Conservation (phyloP, 108 stramenopile genomes). For the Stephanodiscus minutulus region DNA sequence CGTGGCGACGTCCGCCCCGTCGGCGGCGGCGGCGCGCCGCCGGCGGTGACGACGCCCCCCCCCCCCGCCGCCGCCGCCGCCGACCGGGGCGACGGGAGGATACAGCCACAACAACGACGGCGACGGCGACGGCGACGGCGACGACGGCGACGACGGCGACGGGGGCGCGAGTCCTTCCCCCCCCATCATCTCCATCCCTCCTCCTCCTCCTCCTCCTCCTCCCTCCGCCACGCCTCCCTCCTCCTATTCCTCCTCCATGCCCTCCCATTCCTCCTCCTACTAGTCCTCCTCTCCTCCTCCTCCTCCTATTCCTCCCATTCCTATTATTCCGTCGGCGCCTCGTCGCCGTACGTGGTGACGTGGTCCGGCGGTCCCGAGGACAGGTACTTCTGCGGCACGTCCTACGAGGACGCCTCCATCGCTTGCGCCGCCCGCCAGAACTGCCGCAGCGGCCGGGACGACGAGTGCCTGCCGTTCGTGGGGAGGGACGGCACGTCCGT, state of each 20-base stretch:
- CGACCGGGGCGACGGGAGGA: too few relatives aligned
- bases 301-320: not conserved
- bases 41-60: too few relatives aligned
- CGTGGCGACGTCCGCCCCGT: too few relatives aligned
- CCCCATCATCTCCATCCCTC: too few relatives aligned
- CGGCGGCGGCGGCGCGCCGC: too few relatives aligned
- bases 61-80: too few relatives aligned
- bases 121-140: too few relatives aligned
- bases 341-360: slow-evolving; percentile 21
- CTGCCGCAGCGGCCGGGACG: slow-evolving; percentile 25
- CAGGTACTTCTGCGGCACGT: slow-evolving; percentile 37
- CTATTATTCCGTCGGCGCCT: not conserved
- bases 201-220: not conserved
- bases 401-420: slow-evolving; percentile 23
- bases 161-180: not conserved
- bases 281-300: not conserved
- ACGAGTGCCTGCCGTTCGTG: slow-evolving; percentile 17
- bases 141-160: not conserved
- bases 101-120: too few relatives aligned
- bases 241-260: not conserved
- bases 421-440: slow-evolving; percentile 26
- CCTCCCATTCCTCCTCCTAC: not conserved
- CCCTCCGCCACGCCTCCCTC: too few relatives aligned
- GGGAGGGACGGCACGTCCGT: slow-evolving; percentile 5
- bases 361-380: slow-evolving; percentile 43